Percentiles rank a stretch among this genome's conserved stretches.
Conservation (phyloP, 2,329 filamentous ascomycete species). For the Atkinsonella hypoxylon region DNA sequence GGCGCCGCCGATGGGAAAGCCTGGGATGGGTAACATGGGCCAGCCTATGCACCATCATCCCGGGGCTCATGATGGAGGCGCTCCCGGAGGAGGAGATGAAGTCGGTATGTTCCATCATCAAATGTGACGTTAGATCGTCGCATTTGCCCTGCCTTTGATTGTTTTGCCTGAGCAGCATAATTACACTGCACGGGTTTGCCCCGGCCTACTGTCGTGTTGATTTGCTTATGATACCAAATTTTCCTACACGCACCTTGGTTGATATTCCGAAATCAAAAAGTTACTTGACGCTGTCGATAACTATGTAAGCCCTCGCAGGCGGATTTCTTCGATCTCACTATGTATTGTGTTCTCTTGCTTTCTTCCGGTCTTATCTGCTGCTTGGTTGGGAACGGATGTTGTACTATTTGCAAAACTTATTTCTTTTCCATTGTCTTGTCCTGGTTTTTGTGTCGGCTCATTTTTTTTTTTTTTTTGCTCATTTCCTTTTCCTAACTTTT, state of each 20-base stretch:
- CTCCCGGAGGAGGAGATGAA: conserved; percentile 62
- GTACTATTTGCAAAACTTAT: background rate
- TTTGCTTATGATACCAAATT: conserved; percentile 27
- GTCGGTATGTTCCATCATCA: conserved; percentile 94
- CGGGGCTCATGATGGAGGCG: conserved; percentile 36
- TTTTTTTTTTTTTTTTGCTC: background rate
- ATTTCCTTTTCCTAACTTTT: background rate
- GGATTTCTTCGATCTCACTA: background rate
- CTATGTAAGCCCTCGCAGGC: conserved; percentile 3
- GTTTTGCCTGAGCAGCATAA: conserved; percentile 13
- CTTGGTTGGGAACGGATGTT: conserved; percentile 3
- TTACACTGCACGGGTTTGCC: conserved; percentile 7
- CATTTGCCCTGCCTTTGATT: conserved; percentile 29
- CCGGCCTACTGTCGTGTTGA: conserved; percentile 12
- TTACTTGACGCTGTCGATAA: conserved; percentile 9
- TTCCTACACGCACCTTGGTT: conserved; percentile 7
- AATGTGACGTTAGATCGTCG: conserved; percentile 49
- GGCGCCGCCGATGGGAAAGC: conserved; percentile 48
- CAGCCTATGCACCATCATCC: conserved; percentile 52
- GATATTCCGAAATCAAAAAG: conserved; percentile 10
- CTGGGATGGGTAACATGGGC: conserved; percentile 55
- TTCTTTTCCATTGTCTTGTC: background rate
- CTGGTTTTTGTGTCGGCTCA: background rate
- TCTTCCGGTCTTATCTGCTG: background rate
- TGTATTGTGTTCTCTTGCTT: background rate